A percentile compares a stretch with the other conserved stretches of the same genome.
Conservation (phyloP, 148 eudicot species). For the Fagopyrum esculentum region DNA sequence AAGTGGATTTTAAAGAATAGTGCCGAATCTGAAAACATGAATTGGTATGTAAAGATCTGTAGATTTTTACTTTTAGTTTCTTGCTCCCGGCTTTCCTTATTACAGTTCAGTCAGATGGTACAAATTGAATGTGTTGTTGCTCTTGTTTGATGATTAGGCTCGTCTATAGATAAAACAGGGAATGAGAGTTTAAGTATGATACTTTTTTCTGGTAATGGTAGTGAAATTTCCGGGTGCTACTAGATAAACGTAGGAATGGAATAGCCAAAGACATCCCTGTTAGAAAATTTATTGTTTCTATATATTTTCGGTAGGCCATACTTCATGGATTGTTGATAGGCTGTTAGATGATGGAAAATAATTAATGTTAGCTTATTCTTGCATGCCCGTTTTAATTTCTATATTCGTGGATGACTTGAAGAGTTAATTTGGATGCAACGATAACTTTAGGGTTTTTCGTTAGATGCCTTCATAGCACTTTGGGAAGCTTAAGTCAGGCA, state of each 20-base stretch:
- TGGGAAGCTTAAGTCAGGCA: background rate
- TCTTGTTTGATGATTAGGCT: background rate
- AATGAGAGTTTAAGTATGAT: background rate
- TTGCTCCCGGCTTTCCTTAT: background rate
- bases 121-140: background rate
- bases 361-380: too few relatives aligned
- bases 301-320: background rate
- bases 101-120: background rate
- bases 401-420: background rate
- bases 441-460: too few relatives aligned
- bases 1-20: slow-evolving; percentile 76
- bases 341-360: too few relatives aligned
- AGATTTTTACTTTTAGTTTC: background rate
- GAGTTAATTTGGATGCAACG: background rate
- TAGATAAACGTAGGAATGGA: too few relatives aligned
- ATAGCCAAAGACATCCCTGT: too few relatives aligned
- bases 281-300: too few relatives aligned
- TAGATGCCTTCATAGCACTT: background rate
- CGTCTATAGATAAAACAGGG: background rate
- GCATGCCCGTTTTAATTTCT: too few relatives aligned
- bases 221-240: too few relatives aligned
- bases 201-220: background rate
- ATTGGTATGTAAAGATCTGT: slow-evolving; percentile 34
- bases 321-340: background rate
- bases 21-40: slow-evolving; percentile 78